These are phyloP conservation scores for Rhodosporidiobolus sp. DNA, from an alignment of 768 basidiomycete species.

Conservation along the genomic window DNA sequence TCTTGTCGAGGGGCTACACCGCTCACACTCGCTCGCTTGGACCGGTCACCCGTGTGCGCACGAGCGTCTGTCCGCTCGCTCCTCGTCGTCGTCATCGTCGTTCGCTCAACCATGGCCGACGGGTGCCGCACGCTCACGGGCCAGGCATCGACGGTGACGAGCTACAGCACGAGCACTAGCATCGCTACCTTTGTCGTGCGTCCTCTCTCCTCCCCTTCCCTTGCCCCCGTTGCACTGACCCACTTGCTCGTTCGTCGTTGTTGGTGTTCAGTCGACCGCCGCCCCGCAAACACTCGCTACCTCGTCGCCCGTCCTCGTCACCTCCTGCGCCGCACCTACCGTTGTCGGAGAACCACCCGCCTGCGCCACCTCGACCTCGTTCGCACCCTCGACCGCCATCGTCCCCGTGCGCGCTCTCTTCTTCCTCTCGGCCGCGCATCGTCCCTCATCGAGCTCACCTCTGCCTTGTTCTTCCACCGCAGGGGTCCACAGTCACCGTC, in stretches of 20 bases:
- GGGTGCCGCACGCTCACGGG: not conserved
- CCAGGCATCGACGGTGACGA: not conserved
- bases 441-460: not conserved
- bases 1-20: too few species aligned
- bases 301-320: not conserved
- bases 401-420: not conserved
- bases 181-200: not conserved
- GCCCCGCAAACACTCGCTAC: not conserved
- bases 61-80: too few species aligned
- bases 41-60: too few species aligned
- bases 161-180: not conserved
- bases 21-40: too few species aligned
- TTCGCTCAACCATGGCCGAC: not conserved
- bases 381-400: too few species aligned
- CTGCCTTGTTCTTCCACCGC: not conserved
- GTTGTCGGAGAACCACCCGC: not conserved
- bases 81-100: too few species aligned
- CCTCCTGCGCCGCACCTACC: not conserved
- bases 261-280: not conserved
- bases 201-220: not conserved
- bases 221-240: not conserved
- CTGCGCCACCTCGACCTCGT: too few species aligned
- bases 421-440: too few species aligned
- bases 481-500: not conserved
- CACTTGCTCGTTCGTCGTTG: too few species aligned